A percentile compares a stretch with the other conserved stretches of the same genome.
These are phyloP conservation scores for Fusarium paranaense DNA, from an alignment of 2,329 filamentous ascomycete species.

Conservation along the genomic window DNA sequence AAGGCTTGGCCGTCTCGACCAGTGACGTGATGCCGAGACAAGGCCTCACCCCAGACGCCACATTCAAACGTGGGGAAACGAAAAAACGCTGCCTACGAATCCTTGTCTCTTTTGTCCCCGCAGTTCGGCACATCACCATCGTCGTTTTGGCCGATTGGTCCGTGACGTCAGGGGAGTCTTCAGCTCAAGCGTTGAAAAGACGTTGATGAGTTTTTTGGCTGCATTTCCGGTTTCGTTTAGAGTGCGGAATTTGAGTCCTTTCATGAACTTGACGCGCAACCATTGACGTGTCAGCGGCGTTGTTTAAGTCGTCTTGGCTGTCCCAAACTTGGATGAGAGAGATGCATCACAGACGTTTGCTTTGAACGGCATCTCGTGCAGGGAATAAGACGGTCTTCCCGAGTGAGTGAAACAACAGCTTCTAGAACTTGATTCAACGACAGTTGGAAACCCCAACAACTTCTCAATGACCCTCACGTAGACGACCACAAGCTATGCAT, in stretches of 20 bases:
- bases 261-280: neutral
- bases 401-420: neutral
- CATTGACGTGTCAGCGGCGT: slow-evolving; percentile 38
- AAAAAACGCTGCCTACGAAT: slow-evolving; percentile 7
- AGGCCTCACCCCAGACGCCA: slow-evolving; percentile 32
- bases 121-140: slow-evolving; percentile 29
- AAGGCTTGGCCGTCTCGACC: neutral
- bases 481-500: neutral
- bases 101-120: slow-evolving; percentile 31
- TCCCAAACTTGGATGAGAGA: neutral
- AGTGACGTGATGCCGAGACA: slow-evolving; percentile 30
- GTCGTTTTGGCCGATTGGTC: slow-evolving; percentile 36
- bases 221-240: neutral
- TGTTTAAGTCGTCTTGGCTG: slow-evolving; percentile 16
- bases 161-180: slow-evolving; percentile 35
- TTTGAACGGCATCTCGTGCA: neutral
- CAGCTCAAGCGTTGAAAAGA: neutral
- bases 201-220: neutral
- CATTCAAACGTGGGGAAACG: slow-evolving; percentile 35
- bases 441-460: neutral
- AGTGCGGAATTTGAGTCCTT: slow-evolving; percentile 21
- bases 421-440: neutral
- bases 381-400: neutral
- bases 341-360: neutral
- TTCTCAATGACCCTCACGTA: neutral